A percentile compares a stretch with the other conserved stretches of the same genome.
Evolutionary conservation across 352 stramenopile genomes (phyloP).

Genomic region (Phytophthora vignae): DNA sequence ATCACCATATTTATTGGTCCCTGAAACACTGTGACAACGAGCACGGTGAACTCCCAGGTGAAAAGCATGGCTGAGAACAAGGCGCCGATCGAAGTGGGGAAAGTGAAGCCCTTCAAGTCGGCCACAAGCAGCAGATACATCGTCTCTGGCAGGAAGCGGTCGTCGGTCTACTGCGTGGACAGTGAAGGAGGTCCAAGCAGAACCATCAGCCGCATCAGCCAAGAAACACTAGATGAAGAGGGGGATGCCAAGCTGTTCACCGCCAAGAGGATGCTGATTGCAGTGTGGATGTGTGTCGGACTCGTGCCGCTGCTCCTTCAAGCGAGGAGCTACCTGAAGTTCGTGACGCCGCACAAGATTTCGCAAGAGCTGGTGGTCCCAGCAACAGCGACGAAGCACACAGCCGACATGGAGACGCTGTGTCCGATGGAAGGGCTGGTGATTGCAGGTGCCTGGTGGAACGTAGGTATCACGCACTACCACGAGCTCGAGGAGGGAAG

Average conservation of each 20-base stretch:
- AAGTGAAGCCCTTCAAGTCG: slow-evolving; percentile 9
- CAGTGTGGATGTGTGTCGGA: slow-evolving; percentile 33
- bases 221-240: slow-evolving; percentile 10
- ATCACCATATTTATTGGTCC: not conserved
- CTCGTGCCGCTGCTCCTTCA: slow-evolving; percentile 33
- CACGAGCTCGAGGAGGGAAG: slow-evolving; percentile 18
- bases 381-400: slow-evolving; percentile 9
- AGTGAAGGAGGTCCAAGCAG: not conserved
- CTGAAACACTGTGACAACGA: no score
- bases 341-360: slow-evolving; percentile 39
- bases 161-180: slow-evolving; percentile 27
- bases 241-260: slow-evolving; percentile 10
- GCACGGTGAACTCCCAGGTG: not conserved
- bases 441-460: slow-evolving; percentile 43
- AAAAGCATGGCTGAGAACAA: slow-evolving; percentile 14
- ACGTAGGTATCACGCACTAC: slow-evolving; percentile 36
- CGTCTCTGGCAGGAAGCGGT: slow-evolving; percentile 12
- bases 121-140: slow-evolving; percentile 7
- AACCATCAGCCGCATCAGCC: slow-evolving; percentile 1
- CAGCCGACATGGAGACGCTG: slow-evolving; percentile 14
- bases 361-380: slow-evolving; percentile 34
- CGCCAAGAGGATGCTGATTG: slow-evolving; percentile 23
- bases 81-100: not conserved
- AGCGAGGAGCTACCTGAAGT: slow-evolving; percentile 39
- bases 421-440: slow-evolving; percentile 36